Evolutionary conservation across 1,284 basidiomycete species (phyloP), one percentile per base, ranked within the genome.

Genomic region (Heterobasidion irregulare): DNA sequence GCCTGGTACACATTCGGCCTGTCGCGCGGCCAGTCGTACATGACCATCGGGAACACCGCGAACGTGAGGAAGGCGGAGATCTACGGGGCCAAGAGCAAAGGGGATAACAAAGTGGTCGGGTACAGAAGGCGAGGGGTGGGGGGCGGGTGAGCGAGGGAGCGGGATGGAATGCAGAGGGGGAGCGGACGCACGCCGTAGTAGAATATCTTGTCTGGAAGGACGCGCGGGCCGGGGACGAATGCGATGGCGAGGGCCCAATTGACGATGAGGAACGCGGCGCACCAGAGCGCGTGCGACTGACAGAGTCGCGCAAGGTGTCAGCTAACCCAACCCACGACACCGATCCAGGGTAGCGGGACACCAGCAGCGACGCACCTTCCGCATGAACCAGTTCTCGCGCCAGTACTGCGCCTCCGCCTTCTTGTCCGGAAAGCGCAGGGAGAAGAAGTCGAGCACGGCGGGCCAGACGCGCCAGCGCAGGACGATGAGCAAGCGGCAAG

Each of bases 21-120:
- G 56, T 82, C 77, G 43, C 82, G 75, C 1, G 86, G 86, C 73
- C 82, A 82, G 69, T 91, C 84, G 60, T 77, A 85, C 53, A 85
- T 71, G 58, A 89, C 77, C 71, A 89, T 75, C 47, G 80, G 66
- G 43, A 72, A 58, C 32, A 78, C 61, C 1, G 72, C 72, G 38
- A 79, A 62, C 7, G 70, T 72, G 48, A 79, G 58, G 1, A 68
- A 59, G 1, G 77, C 75, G 12, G 68, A 64, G 55, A 80, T 66
- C 68, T 73, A 47, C 15, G 33, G 36, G 18, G 18, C 18, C 18
- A 18, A 18, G 18, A 18, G 18, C 18, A 18, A 18, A 18, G 18
- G 18, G 8, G 34, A 6, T 41, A 5, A 8, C 68, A 72, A 61
- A 34, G 72, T 35, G 18, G 59, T 19, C 50, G 56, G 19, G 47